Base-by-base conservation (phyloP, 768 basidiomycete genomes). In the Mycena sanguinolenta region DNA sequence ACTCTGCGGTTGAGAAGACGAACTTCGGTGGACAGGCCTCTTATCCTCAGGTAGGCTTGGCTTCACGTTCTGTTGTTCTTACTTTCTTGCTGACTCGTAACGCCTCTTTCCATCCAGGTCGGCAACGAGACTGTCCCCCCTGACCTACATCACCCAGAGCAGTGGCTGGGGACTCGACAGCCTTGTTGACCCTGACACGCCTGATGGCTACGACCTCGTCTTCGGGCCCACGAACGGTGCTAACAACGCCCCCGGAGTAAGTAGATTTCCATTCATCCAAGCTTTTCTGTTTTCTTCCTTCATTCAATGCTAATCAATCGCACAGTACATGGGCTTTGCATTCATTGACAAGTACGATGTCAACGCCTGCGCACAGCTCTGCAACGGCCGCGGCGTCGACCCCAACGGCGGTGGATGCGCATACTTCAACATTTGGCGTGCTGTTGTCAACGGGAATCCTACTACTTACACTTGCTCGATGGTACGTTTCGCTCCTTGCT, bases 341-440 rank as follows among this genome's bases (percentile, higher is more conserved):
- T 86, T 86, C 78, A 77, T 87, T 23, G 83, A 84, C 69, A 77
- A 80, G 58, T 88, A 88, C 72, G 86, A 87, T 67, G 84, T 84
- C 58, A 71, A 80, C 10, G 84, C 84, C 7, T 88, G 86, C 58
- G 84, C 86, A 17, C 74, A 76, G 21, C 79, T 83, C 34, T 88
- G 86, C 74, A 86, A 84, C 65, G 78, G 77, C 16, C 82, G 85
- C 32, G 82, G 79, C 10, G 78, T 83, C 3, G 85, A 87, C 67
- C 73, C 77, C 8, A 70, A 70, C 36, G 85, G 85, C 32, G 86
- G 86, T 53, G 82, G 80, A 8, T 88, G 86, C 76, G 81, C 83
- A 63, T 88, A 82, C 79, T 86, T 88, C 77, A 88, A 88, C 72
- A 87, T 87, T 77, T 88, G 85, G 86, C 83, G 85, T 39, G 86